Evolutionary conservation across 108 stramenopile genomes (phyloP), one percentile per base, ranked within the genome.

Genomic region (Aurantiochytrium sp.): DNA sequence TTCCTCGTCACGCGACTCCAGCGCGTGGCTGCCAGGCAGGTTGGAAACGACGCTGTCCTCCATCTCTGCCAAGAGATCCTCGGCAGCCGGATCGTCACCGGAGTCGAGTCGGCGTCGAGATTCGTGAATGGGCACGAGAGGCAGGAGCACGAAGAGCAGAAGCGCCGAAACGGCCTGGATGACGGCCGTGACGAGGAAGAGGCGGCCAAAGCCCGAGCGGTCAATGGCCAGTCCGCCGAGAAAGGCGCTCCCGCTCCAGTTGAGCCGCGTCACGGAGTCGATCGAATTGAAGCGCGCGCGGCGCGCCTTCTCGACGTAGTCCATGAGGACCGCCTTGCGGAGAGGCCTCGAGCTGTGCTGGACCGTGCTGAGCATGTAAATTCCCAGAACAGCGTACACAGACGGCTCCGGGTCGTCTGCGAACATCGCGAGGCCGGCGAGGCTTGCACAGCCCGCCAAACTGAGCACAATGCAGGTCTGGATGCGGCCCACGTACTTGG

Each of bases 201-300:
- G 94, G 69, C 89, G 89, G 12, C 90, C 90, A 86, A 94, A 95
- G 86, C 93, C 93, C 30, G 22, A 73, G n/a, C 81, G 85, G 68
- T 96, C 95, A 19, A 92, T 88, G 27, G 94, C 48, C 87, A 89
- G 85, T 0, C 95, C 95, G 34, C 95, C 95, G 27, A 94, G 55
- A 21, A 93, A 91, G 19, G 95, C 95, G 54, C 92, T 93, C 12
- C 95, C 95, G 85, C 92, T 91, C 95, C 95, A 96, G 2, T 94
- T 94, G 89, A 96, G 94, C 54, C 81, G 45, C 0, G 94, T 85
- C n/a, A 91, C 55, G 17, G 55, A 52, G 55, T 91, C 89, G 21
- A 91, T 93, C 86, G 68, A 69, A 42, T 90, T 90, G 86, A 86
- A 90, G 4, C 87, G 55, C 15, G 81, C 89, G 8, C 89, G 45